Conservation (phyloP, 768 basidiomycete species). For the Leccinum rimulosum region DNA sequence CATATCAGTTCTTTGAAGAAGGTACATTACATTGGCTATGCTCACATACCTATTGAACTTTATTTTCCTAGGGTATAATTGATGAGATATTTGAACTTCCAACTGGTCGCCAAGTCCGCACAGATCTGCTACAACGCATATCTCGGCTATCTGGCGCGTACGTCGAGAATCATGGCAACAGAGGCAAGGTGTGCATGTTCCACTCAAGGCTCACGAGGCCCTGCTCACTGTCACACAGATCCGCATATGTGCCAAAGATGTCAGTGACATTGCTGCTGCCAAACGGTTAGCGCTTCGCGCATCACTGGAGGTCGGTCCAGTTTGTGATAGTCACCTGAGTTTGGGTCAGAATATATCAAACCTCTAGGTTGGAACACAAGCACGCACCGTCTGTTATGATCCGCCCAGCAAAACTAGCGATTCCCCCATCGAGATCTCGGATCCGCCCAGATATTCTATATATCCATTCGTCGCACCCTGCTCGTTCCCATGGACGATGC, state of each 20-base stretch:
- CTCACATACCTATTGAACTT: background rate
- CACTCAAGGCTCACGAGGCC: background rate
- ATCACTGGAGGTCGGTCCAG: conserved; percentile 46
- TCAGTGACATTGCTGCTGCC: conserved; percentile 40
- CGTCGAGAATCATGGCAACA: conserved; percentile 47
- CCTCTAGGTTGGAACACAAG: conserved; percentile 15
- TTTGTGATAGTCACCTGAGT: conserved; percentile 7
- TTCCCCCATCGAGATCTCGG: conserved; percentile 28
- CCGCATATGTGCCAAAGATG: conserved; percentile 50
- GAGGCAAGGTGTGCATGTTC: conserved; percentile 41
- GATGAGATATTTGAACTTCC: conserved; percentile 45
- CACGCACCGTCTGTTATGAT: conserved; percentile 29
- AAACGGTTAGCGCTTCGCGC: conserved; percentile 53
- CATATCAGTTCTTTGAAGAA: conserved; percentile 48
- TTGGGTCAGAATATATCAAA: conserved; percentile 1
- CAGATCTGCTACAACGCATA: conserved; percentile 55
- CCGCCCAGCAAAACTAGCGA: conserved; percentile 27
- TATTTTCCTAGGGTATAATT: conserved; percentile 20
- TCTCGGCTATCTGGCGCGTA: conserved; percentile 70
- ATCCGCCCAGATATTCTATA: conserved; percentile 50
- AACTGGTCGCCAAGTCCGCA: conserved; percentile 38
- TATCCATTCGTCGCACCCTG: conserved; percentile 63
- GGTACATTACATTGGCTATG: conserved; percentile 31
- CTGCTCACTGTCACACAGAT: conserved; percentile 38
- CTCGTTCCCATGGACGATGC: conserved; percentile 47